Conservation (phyloP, 257 asterid species). For the Gentiana macrophylla region DNA sequence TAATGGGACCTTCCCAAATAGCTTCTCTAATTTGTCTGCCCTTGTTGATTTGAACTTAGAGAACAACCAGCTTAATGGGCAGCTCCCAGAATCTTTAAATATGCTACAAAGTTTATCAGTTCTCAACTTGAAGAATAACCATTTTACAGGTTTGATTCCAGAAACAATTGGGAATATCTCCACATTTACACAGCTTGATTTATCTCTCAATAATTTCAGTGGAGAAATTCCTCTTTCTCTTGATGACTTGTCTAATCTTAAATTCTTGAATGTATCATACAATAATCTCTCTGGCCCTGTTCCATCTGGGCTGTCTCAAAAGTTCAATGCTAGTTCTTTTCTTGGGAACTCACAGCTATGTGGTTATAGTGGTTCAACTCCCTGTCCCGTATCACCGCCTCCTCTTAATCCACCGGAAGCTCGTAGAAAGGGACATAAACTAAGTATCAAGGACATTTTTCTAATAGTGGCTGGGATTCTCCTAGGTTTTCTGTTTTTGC, state of each 20-base stretch:
- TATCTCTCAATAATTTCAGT: constrained; percentile 44
- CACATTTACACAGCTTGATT: constrained; percentile 47
- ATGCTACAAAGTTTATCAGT: constrained; percentile 33
- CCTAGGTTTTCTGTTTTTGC: constrained; percentile 37
- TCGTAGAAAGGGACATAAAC: constrained; percentile 21
- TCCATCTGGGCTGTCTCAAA: constrained; percentile 42
- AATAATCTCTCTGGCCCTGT: constrained; percentile 77
- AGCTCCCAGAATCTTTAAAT: constrained; percentile 16
- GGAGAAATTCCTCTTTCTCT: constrained; percentile 66
- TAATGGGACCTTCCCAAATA: constrained; percentile 48
- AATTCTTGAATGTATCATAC: constrained; percentile 61
- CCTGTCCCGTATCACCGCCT: constrained; percentile 42
- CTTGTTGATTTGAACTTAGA: constrained; percentile 25
- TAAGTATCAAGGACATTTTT: constrained; percentile 57
- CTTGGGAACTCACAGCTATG: constrained; percentile 65
- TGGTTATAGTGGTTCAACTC: constrained; percentile 50
- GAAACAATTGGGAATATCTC: constrained; percentile 39
- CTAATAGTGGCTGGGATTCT: constrained; percentile 72
- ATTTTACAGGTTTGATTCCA: constrained; percentile 39
- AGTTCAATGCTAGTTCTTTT: constrained; percentile 62
- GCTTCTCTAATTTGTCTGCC: constrained; percentile 34
- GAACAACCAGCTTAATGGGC: constrained; percentile 17
- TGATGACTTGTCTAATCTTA: constrained; percentile 46
- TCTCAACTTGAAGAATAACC: constrained; percentile 49
- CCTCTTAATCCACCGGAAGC: constrained; percentile 26